Percentiles rank a stretch among this genome's conserved stretches.
Evolutionary conservation across 345 rosid species (phyloP).

Genomic region (Dovyalis caffra): DNA sequence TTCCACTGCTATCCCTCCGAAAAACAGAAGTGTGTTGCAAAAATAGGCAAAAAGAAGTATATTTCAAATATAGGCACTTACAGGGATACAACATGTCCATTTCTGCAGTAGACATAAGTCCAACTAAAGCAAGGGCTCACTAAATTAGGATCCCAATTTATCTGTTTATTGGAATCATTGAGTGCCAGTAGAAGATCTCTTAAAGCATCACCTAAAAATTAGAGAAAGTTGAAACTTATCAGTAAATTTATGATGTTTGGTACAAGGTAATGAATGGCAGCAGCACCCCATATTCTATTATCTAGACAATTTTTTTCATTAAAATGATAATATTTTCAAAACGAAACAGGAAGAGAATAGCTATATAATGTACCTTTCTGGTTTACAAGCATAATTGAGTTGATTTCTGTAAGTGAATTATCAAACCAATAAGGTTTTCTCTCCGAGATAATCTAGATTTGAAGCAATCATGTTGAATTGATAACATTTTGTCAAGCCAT

Average conservation of each 20-base stretch:
- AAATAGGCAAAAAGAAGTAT: neutral
- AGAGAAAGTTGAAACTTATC: conserved; percentile 1
- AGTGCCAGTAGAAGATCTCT: conserved; percentile 50
- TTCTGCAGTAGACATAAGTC: conserved; percentile 73
- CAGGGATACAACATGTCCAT: conserved; percentile 66
- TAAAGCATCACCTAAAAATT: conserved; percentile 67
- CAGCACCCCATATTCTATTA: neutral
- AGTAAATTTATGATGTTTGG: neutral
- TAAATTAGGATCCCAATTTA: conserved; percentile 59
- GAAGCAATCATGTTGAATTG: neutral
- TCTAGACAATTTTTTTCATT: no score
- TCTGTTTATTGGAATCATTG: conserved; percentile 47
- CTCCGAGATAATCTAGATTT: neutral
- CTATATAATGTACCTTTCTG: neutral
- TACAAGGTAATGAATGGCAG: neutral
- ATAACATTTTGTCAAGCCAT: neutral
- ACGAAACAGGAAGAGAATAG: neutral
- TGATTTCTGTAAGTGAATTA: neutral
- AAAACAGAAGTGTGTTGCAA: neutral
- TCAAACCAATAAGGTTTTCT: neutral
- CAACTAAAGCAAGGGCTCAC: conserved; percentile 93
- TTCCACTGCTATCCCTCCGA: neutral
- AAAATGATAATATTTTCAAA: neutral
- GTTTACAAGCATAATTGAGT: neutral
- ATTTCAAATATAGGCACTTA: conserved; percentile 39